A percentile compares a stretch with the other conserved stretches of the same genome.
These are phyloP conservation scores for Phytophthora melonis DNA, from an alignment of 352 stramenopile genomes.

Conservation along the genomic window DNA sequence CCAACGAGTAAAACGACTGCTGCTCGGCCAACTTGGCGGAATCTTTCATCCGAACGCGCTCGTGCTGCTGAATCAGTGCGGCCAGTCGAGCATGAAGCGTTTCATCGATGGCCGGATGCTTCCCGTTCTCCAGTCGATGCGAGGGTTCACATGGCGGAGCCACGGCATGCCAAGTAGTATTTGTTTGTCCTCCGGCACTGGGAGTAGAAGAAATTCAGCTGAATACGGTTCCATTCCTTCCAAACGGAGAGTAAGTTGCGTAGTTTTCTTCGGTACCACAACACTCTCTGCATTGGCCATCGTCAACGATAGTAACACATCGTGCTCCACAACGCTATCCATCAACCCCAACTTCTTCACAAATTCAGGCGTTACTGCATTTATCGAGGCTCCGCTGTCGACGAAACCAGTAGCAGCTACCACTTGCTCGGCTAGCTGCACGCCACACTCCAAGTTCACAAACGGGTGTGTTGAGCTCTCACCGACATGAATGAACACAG, in stretches of 20 bases:
- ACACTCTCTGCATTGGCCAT: conserved; percentile 2
- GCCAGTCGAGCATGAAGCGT: background rate
- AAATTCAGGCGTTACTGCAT: background rate
- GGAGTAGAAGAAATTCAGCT: background rate
- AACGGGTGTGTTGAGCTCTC: no score
- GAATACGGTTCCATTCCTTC: background rate
- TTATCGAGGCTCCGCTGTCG: no score
- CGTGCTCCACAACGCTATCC: background rate
- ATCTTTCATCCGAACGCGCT: background rate
- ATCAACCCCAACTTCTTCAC: background rate
- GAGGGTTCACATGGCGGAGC: background rate
- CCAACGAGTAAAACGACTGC: conserved; percentile 2
- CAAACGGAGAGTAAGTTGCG: background rate
- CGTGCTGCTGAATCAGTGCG: background rate
- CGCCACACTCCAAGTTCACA: no score
- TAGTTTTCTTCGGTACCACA: background rate
- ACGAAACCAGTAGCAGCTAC: no score
- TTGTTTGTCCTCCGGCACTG: background rate
- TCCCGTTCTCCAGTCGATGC: background rate
- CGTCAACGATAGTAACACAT: background rate
- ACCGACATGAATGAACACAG: no score
- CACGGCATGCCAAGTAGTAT: conserved; percentile 19
- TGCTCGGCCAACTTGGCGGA: background rate
- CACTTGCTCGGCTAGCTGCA: no score
- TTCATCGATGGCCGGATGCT: conserved; percentile 3